These are phyloP conservation scores for Clathrus columnatus DNA, from an alignment of 768 basidiomycete genomes.

Conservation along the genomic window DNA sequence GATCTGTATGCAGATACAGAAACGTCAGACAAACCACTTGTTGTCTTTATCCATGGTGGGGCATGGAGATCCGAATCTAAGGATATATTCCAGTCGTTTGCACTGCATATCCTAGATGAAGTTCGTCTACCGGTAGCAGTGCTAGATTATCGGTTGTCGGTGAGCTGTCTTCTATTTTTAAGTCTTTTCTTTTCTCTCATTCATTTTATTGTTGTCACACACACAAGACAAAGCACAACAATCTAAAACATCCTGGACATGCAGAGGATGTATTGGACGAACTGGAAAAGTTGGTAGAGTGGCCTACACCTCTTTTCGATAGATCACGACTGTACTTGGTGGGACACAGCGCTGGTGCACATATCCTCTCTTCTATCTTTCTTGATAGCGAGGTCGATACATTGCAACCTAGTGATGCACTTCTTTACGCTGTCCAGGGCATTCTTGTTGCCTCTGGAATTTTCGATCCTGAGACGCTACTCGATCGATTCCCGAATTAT, in stretches of 20 bases:
- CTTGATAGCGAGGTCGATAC: slow-evolving; percentile 35
- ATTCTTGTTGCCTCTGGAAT: slow-evolving; percentile 69
- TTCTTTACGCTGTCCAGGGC: slow-evolving; percentile 40
- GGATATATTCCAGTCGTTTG: slow-evolving; percentile 44
- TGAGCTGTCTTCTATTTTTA: slow-evolving; percentile 13
- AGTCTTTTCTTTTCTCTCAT: no score
- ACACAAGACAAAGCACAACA: slow-evolving; percentile 22
- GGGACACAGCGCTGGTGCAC: slow-evolving; percentile 78
- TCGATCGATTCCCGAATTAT: slow-evolving; percentile 59
- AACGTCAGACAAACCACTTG: slow-evolving; percentile 26
- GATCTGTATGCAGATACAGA: not conserved
- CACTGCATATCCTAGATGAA: slow-evolving; percentile 38
- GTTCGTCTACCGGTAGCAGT: slow-evolving; percentile 55
- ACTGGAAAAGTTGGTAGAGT: slow-evolving; percentile 46
- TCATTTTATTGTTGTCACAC: slow-evolving; percentile 15
- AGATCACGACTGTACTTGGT: slow-evolving; percentile 44
- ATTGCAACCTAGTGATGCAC: slow-evolving; percentile 12
- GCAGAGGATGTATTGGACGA: slow-evolving; percentile 55
- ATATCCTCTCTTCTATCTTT: slow-evolving; percentile 68
- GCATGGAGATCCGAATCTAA: slow-evolving; percentile 86
- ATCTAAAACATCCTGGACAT: slow-evolving; percentile 61
- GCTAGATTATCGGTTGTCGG: slow-evolving; percentile 72
- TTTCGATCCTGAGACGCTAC: slow-evolving; percentile 61
- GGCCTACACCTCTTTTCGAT: slow-evolving; percentile 35
- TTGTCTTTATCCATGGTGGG: slow-evolving; percentile 76